Percentiles rank a stretch among this genome's conserved stretches.
phyloP scores from a whole-genome alignment of 208 protist species.

The Wallacemonas collosoma region DNA sequence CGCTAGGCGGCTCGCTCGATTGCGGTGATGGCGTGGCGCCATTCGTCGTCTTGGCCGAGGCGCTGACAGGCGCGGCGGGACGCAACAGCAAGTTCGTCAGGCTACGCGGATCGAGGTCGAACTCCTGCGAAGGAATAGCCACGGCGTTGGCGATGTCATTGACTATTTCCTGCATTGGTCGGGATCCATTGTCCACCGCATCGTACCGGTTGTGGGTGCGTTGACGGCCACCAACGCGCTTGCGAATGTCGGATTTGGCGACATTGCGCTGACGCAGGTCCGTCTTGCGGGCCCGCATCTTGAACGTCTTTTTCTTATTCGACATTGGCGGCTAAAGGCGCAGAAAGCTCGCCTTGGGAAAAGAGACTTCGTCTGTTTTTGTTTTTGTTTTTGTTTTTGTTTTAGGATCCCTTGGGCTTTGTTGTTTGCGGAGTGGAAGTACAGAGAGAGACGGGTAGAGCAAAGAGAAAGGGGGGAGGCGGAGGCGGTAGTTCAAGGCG shows the following conservation, averaged over 20 bases:
- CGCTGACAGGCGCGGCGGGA: background rate
- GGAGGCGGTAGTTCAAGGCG: too few species aligned
- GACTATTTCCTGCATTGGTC: constrained; percentile 69
- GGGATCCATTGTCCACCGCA: constrained; percentile 44
- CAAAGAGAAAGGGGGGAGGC: too few species aligned
- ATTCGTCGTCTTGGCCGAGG: background rate
- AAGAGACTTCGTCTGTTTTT: background rate
- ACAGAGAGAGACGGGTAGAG: too few species aligned
- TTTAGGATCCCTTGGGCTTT: too few species aligned
- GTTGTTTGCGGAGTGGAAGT: too few species aligned
- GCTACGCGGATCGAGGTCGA: constrained; percentile 63
- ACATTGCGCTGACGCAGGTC: constrained; percentile 72
- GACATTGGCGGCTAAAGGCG: constrained; percentile 24
- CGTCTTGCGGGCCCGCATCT: constrained; percentile 79
- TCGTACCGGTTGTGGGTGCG: constrained; percentile 74
- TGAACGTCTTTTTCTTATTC: constrained; percentile 73
- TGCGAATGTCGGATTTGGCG: constrained; percentile 50
- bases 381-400: background rate
- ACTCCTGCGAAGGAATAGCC: constrained; percentile 59
- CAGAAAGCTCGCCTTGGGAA: background rate
- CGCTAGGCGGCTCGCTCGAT: constrained; percentile 3
- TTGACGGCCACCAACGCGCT: constrained; percentile 54
- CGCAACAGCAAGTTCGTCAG: constrained; percentile 75
- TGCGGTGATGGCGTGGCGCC: background rate
- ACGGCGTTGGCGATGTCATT: constrained; percentile 62